Base-by-base conservation (phyloP, 495 filamentous ascomycete genomes). In the Astrocystis sublimbata region DNA sequence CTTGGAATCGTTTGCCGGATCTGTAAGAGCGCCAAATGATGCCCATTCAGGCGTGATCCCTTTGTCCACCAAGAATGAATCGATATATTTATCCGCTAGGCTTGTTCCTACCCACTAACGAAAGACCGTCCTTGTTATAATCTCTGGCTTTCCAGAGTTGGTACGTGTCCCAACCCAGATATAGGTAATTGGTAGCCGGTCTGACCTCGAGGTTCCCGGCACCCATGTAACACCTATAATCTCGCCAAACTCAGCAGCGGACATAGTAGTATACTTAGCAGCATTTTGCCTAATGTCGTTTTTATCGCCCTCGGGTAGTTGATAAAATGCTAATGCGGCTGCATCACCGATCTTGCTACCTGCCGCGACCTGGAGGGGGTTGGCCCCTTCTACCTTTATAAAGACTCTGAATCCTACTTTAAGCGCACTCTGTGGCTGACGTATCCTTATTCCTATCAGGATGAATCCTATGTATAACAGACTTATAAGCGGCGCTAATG, bases 181-280 rank as follows among this genome's bases (percentile, higher is more conserved):
- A 53, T 53, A 53, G 31, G 50, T 53, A 30, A 12, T 24, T 10
- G 50, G 50, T n/a, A 53, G 13, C 13, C 50, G 50, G 13, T n/a
- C 2, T 9, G 50, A 24, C 2, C 31, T 15, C 8, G 50, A 13
- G 50, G 31, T 53, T n/a, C 31, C 50, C 30, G 50, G 31, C 31
- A 38, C 50, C 31, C 31, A 53, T 10, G 50, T n/a, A 53, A 53
- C 33, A 33, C 50, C 50, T 6, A 53, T 53, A 30, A 53, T 38
- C 31, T 53, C 19, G 15, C 23, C 50, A 19, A 53, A 53, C 8
- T 53, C 31, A 0, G 30, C 6, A 31, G 50, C 15, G 2, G n/a
- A 17, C 50, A 53, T 36, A 6, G 17, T 38, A 30, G 50, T 33
- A 19, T 53, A 53, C 50, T 53, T 53, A 1, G 50, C 50, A 9